Percentiles rank a stretch among this genome's conserved stretches.
Conservation (phyloP, 495 filamentous ascomycete species). For the Arthonia radiata region DNA sequence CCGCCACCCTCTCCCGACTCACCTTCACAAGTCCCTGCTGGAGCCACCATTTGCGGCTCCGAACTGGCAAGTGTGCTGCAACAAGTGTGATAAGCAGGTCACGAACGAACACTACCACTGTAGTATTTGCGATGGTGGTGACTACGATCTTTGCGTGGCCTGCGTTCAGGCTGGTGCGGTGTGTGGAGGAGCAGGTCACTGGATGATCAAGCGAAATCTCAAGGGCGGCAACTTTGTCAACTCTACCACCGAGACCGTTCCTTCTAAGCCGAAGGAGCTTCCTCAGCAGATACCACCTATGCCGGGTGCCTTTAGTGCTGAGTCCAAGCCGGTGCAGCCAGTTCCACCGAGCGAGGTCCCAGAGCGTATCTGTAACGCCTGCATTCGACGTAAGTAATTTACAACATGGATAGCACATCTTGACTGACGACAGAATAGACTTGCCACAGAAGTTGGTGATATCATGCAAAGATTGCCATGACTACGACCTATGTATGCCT, state of each 20-base stretch:
- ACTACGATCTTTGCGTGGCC: conserved; percentile 73
- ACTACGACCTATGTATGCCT: conserved; percentile 71
- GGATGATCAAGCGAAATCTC: conserved; percentile 78
- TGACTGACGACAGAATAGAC: too few species aligned
- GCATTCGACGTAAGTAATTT: too few species aligned
- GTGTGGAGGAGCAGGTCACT: conserved; percentile 58
- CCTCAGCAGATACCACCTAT: too few species aligned
- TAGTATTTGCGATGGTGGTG: conserved; percentile 71
- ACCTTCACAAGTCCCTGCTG: too few species aligned
- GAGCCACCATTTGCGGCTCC: too few species aligned
- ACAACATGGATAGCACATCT: too few species aligned
- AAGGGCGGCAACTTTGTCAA: conserved; percentile 52
- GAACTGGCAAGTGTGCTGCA: conserved; percentile 74
- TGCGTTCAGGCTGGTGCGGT: conserved; percentile 54
- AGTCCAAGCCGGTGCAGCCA: conserved; percentile 12
- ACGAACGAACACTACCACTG: conserved; percentile 79
- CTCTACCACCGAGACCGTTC: conserved; percentile 59
- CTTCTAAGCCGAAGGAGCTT: conserved; percentile 24
- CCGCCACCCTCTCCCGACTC: too few species aligned
- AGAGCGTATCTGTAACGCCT: too few species aligned
- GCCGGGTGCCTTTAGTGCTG: conserved; percentile 18
- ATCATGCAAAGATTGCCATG: conserved; percentile 61
- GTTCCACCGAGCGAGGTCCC: conserved; percentile 2
- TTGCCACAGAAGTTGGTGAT: conserved; percentile 55
- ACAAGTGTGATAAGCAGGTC: conserved; percentile 58